phyloP scores from a whole-genome alignment of 2,329 filamentous ascomycete species.

The Colletotrichum simmondsii region DNA sequence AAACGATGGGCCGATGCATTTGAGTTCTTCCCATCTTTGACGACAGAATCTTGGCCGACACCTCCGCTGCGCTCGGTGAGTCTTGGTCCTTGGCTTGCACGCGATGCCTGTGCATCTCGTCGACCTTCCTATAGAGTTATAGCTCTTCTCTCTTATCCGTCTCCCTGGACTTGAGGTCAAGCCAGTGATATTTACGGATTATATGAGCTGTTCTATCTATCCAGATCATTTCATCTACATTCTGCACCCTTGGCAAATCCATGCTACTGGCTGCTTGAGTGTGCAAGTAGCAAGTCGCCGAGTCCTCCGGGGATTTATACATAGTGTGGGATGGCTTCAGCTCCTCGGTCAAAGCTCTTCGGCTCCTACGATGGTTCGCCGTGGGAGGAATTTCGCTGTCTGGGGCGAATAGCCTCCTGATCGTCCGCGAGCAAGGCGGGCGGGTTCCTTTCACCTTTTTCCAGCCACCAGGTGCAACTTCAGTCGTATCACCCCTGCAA shows the following conservation, averaged over 20 bases:
- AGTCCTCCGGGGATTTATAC: not conserved
- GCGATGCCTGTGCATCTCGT: conserved; percentile 5
- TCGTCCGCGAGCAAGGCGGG: not conserved
- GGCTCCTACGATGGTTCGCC: not conserved
- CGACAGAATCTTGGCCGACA: not conserved
- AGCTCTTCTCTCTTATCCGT: not conserved
- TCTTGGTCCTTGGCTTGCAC: conserved; percentile 1
- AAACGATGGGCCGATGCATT: conserved; percentile 3
- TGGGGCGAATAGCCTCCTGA: not conserved
- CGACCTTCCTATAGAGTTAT: conserved; percentile 15
- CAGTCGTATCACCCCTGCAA: not conserved
- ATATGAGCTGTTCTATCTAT: not conserved
- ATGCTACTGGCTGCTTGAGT: not conserved
- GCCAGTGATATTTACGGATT: not conserved
- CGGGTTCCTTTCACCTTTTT: not conserved
- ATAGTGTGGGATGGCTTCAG: not conserved
- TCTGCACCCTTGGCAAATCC: not conserved
- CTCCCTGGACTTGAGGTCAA: not conserved
- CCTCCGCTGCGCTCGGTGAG: conserved; percentile 25
- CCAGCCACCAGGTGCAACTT: conserved; percentile 4
- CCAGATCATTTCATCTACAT: not conserved
- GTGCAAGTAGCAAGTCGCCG: not conserved
- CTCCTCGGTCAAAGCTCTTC: not conserved
- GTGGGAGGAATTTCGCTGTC: not conserved
- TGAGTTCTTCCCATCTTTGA: not conserved